Base-by-base conservation (phyloP, 2,329 filamentous ascomycete genomes). In the Madurella fahalii region DNA sequence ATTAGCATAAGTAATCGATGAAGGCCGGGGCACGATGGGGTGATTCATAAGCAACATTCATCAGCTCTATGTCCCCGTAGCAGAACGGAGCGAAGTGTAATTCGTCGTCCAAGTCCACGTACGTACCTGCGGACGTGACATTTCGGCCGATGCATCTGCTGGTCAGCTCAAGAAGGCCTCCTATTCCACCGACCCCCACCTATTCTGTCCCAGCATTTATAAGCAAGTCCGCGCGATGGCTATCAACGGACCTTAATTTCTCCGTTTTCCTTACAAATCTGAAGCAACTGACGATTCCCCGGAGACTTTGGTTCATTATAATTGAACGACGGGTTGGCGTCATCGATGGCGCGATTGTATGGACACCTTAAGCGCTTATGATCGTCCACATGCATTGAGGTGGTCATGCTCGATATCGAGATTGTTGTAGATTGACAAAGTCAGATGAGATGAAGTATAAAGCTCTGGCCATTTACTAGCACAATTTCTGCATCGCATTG, bases 261-360 rank as follows among this genome's bases (percentile, higher is more conserved):
- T 9, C 34, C 9, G 34, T 37, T 37, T 37, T 37, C 13, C 11
- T 37, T 37, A 15, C 34, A 12, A 56, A 48, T 56, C 37, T 45
- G 48, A 52, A 52, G 48, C 53, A 52, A 3, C 17, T 41, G 18
- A n/a, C 17, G 18, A 41, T 42, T 4, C 15, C 18, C 39, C 12
- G 44, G 48, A 15, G 4, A 31, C n/a, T 43, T 41, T 39, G 47
- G 39, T 43, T 16, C 2, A 44, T 16, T 2, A 44, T 31, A 25
- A 30, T 52, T 45, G 45, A 4, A 16, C 44, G 43, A 11, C 31
- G 40, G 11, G 34, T 32, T 42, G 34, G 50, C 50, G 25, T 52
- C 43, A 39, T 30, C 48, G 53, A 55, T 55, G 48, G 32, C 53
- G 44, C 51, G 48, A 54, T 18, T 46, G 34, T 41, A 37, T 46